A percentile compares a stretch with the other conserved stretches of the same genome.
These are phyloP conservation scores for Cyclotella kingstonii DNA, from an alignment of 108 stramenopile genomes.

Conservation along the genomic window DNA sequence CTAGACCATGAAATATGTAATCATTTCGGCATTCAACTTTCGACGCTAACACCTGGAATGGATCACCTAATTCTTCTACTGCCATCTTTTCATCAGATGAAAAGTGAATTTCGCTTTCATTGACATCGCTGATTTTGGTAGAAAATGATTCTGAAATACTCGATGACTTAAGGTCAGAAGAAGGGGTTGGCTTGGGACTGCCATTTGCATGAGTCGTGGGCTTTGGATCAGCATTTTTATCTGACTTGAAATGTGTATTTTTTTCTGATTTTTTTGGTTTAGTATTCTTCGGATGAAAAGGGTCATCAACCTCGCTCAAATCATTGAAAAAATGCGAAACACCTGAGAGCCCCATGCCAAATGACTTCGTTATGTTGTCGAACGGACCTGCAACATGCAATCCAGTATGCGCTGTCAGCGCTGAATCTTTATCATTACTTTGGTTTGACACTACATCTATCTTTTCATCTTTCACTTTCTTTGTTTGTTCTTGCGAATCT, in stretches of 20 bases:
- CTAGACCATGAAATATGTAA: constrained; percentile 6
- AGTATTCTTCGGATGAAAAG: constrained; percentile 6
- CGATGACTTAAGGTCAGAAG: not conserved
- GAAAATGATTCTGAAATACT: not conserved
- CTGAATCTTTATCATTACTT: not conserved
- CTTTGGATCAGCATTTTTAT: constrained; percentile 2
- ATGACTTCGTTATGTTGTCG: constrained; percentile 3
- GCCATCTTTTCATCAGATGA: not conserved
- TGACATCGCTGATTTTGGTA: not conserved
- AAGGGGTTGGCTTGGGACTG: too few species aligned
- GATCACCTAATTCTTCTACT: not conserved
- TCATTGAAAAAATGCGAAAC: not conserved
- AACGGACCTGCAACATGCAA: not conserved
- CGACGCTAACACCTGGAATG: not conserved
- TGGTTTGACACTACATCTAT: not conserved
- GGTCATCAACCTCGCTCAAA: constrained; percentile 9
- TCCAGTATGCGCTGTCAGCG: not conserved
- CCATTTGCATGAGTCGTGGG: not conserved
- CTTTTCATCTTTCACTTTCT: not conserved
- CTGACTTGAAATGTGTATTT: not conserved
- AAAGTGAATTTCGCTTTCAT: constrained; percentile 10
- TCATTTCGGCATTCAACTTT: not conserved
- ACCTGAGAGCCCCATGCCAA: not conserved
- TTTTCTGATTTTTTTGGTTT: not conserved
- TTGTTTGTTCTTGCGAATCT: not conserved